Conservation (phyloP, 345 rosid genomes). For the Camelina neglecta region DNA sequence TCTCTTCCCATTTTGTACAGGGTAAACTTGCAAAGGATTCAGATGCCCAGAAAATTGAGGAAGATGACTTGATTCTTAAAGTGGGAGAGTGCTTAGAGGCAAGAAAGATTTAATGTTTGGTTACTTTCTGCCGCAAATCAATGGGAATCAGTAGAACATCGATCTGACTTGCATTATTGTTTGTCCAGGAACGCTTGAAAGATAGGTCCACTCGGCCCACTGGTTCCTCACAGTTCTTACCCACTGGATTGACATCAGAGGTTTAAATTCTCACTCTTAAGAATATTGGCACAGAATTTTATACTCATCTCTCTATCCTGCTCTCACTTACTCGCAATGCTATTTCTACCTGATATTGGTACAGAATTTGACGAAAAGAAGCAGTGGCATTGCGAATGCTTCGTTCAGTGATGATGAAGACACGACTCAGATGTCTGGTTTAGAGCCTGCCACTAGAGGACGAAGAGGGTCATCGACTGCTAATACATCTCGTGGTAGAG, state of each 20-base stretch:
- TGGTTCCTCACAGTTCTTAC: conserved; percentile 58
- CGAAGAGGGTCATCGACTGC: conserved; percentile 59
- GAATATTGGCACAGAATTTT: too few species aligned
- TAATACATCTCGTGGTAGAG: conserved; percentile 56
- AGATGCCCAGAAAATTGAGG: conserved; percentile 63
- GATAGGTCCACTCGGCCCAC: conserved; percentile 69
- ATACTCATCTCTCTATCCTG: conserved; percentile 5
- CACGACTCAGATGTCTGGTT: conserved; percentile 54
- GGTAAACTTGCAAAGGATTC: conserved; percentile 85
- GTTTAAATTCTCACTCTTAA: conserved; percentile 46
- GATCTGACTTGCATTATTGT: conserved; percentile 31
- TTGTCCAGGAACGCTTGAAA: conserved; percentile 80
- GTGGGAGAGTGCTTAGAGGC: conserved; percentile 95
- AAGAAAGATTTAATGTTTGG: conserved; percentile 44
- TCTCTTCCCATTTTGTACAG: conserved; percentile 50
- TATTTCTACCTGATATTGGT: conserved; percentile 27
- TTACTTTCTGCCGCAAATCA: background rate
- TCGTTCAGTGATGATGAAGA: conserved; percentile 97
- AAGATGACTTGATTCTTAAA: conserved; percentile 83
- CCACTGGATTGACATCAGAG: conserved; percentile 62
- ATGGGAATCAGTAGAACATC: conserved; percentile 10
- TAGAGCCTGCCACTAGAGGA: conserved; percentile 59
- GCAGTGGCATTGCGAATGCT: conserved; percentile 60
- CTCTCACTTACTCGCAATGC: conserved; percentile 34
- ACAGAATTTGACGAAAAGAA: conserved; percentile 60